Conservation (phyloP, 768 basidiomycete genomes). For the Coprinellus aureogranulatus region DNA sequence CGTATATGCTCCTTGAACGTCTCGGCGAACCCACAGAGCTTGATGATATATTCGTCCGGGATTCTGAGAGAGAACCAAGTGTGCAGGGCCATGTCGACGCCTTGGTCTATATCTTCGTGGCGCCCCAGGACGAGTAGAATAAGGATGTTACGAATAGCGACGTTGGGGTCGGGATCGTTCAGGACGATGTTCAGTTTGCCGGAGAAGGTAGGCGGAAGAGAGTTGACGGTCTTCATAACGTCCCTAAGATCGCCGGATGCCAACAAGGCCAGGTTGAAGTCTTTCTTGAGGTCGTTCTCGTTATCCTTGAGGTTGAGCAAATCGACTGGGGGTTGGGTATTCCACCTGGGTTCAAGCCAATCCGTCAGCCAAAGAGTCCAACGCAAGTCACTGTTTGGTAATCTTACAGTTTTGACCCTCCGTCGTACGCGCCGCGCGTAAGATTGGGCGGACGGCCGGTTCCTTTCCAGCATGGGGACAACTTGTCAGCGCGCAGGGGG, state of each 20-base stretch:
- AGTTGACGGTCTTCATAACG: constrained; percentile 4
- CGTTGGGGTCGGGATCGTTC: background rate
- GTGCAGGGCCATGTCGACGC: background rate
- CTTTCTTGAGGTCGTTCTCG: background rate
- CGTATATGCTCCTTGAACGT: background rate
- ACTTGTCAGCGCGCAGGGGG: background rate
- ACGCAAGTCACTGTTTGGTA: too few species aligned
- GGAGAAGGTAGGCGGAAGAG: background rate
- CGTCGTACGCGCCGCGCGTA: background rate
- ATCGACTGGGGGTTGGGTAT: background rate
- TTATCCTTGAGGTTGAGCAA: constrained; percentile 1
- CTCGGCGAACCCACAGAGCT: background rate
- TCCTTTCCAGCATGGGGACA: background rate
- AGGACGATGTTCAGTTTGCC: background rate
- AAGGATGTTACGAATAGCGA: background rate
- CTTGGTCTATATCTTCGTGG: background rate
- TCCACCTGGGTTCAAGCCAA: background rate
- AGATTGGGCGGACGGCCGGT: background rate
- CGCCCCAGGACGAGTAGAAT: background rate
- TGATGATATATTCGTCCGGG: background rate
- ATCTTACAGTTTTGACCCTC: background rate
- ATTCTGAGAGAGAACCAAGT: background rate
- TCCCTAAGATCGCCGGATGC: constrained; percentile 1
- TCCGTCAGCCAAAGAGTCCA: too few species aligned
- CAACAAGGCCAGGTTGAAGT: background rate